Base-by-base conservation (phyloP, 1,284 basidiomycete species). In the Cerioporus squamosus region DNA sequence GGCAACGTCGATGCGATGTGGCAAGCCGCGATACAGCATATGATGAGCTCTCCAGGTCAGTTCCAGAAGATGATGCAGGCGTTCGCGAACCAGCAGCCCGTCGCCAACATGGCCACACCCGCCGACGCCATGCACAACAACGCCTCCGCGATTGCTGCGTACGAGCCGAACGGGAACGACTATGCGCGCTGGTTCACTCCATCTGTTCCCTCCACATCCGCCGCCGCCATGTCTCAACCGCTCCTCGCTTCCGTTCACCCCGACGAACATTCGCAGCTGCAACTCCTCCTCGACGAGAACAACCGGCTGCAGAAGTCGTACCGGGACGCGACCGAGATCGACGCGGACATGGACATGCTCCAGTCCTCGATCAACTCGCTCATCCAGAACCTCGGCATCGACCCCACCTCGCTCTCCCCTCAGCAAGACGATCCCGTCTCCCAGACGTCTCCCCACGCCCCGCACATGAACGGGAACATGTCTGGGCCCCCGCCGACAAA, bases 351-450 rank as follows among this genome's bases (percentile, higher is more conserved):
- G 26, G 86, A 90, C 60, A 81, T 84, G 44, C 75, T 95, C 53
- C 86, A 91, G 65, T 79, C 78, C 38, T 87, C 84, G 62, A 88
- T 95, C 61, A 85, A 93, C 59, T 83, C 83, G 12, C 79, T 95
- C 39, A 89, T 94, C 45, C 80, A 87, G 66, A 83, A 81, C 53
- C 81, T 91, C 56, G 90, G 90, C 2, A 75, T 93, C 39, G 87
- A 88, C 62, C 79, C 84, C 2, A 56, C 59, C 3, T 54, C 76
- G 17, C 66, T 83, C 22, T 70, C 74, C 5, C 44, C 60, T 12
- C 51, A 69, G 2, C 31, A 57, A 14, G 64, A 65, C 1, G 67
- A 69, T n/a, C n/a, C n/a, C n/a, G 51, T 50, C 8, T 50, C 20
- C 17, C 48, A 60, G n/a, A n/a, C n/a, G n/a, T n/a, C n/a, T n/a